Base-by-base conservation (phyloP, 805 yeast genomes). In the Pichia phayaonensis region DNA sequence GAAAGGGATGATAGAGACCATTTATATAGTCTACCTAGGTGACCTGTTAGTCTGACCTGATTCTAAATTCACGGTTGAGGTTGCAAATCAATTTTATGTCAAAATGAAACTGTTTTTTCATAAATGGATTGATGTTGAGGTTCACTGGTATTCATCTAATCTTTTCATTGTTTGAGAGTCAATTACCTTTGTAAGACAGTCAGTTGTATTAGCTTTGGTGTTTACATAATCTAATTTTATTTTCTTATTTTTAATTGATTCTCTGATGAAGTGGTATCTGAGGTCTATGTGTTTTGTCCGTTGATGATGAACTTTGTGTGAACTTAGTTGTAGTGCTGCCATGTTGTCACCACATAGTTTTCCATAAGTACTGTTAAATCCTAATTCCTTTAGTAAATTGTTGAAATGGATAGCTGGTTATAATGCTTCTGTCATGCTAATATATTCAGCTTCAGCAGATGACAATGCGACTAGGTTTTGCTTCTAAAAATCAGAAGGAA, bases 241-340 rank as follows among this genome's bases (percentile, higher is more conserved):
- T 20, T 22, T 11, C 12, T 31, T 42, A 4, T 10, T 7, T 18
- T 41, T 12, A n/a, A 46, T 22, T 10, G 18, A 11, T 11, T 46
- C 38, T 46, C 55, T 53, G 15, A 53, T 34, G 13, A 40, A 50
- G 18, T 53, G 51, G 31, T 50, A 29, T 38, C 44, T 40, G 2
- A 47, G 42, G 29, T 53, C 46, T 21, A 50, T 50, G n/a, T 50
- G 56, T 29, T 50, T 53, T 4, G 54, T 47, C 18, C 42, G 21
- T 43, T 47, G 47, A 43, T 50, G 54, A 21, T 45, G 44, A 24
- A 44, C 26, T 4, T 48, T 51, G n/a, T 50, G 54, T 12, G 41
- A 27, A 15, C 49, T 39, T n/a, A 53, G 22, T 24, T 42, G 46
- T 8, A 50, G 15, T 7, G 48, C 46, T 5, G 49, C 31, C 27